Evolutionary conservation across 2,329 filamentous ascomycete species (phyloP), one percentile per base, ranked within the genome.

Genomic region (Ophiostoma fasciatum): DNA sequence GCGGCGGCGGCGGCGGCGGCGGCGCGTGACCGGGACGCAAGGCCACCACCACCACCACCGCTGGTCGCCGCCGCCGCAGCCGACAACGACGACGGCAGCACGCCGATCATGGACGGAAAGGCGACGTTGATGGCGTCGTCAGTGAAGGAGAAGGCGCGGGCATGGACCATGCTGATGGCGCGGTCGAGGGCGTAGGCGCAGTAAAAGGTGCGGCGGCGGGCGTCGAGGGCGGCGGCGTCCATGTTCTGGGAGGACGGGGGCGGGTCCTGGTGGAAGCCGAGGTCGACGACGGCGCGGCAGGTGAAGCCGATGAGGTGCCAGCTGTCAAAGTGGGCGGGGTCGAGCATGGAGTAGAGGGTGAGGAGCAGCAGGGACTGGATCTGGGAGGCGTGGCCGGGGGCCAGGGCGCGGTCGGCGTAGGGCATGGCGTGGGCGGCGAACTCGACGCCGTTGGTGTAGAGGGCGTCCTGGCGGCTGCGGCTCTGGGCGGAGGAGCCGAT

Each of bases 221-320:
- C 64, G 46, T 94, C 82, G 11, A 94, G 61, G 31, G 75, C 72
- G 3, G 71, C 62, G 46, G 75, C 78, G 39, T 83, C 74, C 10
- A 77, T 68, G 20, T 74, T 60, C 13, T 79, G 68, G 42, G 79
- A 76, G 38, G 71, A 66, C 1, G 82, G 78, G n/a, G n/a, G n/a
- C 4, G 85, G 84, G 46, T 96, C 88, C 57, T 94, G 88, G 55
- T 96, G 90, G 39, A 92, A 76, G 7, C 90, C 90, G 21, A 94
- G 61, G 58, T 98, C 90, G 17, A 94, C 71, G 50, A 88, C 76
- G 6, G 85, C 82, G 39, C 88, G 74, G 28, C 82, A 82, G 7
- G 88, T 87, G 52, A 90, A 87, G 7, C 88, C 90, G 38, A 94
- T 82, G 42, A 94, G 59, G 45, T 90, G 87, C 87, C 90, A 96